Evolutionary conservation across 2,329 filamentous ascomycete species (phyloP).

Genomic region (Canariomyces notabilis): DNA sequence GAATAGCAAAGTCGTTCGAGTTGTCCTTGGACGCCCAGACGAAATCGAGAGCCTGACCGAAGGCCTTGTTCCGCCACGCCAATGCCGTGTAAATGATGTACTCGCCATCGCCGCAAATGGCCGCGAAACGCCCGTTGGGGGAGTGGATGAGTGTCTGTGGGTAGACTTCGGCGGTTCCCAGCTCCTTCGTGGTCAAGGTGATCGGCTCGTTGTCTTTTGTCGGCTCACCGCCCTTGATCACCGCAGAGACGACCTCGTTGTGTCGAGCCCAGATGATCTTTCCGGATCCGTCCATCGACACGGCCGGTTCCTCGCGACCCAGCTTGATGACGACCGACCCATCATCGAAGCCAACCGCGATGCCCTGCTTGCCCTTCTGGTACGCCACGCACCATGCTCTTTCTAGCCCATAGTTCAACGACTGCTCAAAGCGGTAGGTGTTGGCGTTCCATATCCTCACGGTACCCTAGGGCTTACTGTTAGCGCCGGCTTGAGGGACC

Average conservation of each 20-base stretch:
- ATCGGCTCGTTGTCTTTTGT: conserved; percentile 87
- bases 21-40: conserved; percentile 97
- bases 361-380: conserved; percentile 87
- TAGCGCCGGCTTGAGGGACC: neutral
- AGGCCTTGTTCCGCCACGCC: conserved; percentile 95
- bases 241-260: conserved; percentile 89
- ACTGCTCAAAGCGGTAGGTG: conserved; percentile 93
- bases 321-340: conserved; percentile 97
- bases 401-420: conserved; percentile 91
- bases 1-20: conserved; percentile 96
- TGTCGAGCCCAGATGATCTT: conserved; percentile 96
- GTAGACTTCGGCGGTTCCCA: conserved; percentile 94
- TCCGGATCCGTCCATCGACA: conserved; percentile 93
- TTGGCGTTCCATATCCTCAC: conserved; percentile 99
- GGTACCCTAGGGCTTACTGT: conserved; percentile 19
- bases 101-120: conserved; percentile 90
- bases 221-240: conserved; percentile 87
- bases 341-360: conserved; percentile 96
- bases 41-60: conserved; percentile 92
- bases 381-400: conserved; percentile 97
- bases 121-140: conserved; percentile 82
- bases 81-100: conserved; percentile 98
- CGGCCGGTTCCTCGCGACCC: conserved; percentile 92
- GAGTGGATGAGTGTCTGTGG: conserved; percentile 92
- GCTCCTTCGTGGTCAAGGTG: conserved; percentile 82